These are phyloP conservation scores for Trichoderma harzianum DNA, from an alignment of 2,329 filamentous ascomycete species.

Conservation along the genomic window DNA sequence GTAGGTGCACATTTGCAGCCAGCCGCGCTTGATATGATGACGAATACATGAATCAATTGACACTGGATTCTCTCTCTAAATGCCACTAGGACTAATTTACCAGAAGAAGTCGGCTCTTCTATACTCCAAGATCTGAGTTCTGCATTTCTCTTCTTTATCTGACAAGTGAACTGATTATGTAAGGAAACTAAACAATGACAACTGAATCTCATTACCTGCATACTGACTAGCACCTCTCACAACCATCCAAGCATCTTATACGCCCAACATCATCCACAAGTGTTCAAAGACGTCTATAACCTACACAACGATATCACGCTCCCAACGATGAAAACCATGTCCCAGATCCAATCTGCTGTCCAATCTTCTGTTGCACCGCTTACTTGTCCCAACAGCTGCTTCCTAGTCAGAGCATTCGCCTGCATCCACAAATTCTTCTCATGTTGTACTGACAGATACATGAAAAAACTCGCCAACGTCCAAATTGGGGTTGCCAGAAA, in stretches of 20 bases:
- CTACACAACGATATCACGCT: background rate
- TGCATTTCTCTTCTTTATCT: background rate
- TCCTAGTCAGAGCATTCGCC: slow-evolving; percentile 31
- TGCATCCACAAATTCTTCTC: slow-evolving; percentile 31
- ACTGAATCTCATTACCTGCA: background rate
- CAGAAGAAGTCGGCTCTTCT: background rate
- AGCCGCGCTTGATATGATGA: background rate
- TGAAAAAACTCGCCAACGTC: slow-evolving; percentile 23
- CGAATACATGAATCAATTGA: background rate
- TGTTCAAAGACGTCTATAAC: background rate
- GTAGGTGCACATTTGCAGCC: background rate
- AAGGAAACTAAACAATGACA: background rate
- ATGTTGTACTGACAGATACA: background rate
- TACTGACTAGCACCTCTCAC: background rate
- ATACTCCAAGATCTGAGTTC: background rate
- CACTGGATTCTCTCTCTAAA: background rate
- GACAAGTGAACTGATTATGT: background rate
- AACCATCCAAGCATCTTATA: background rate
- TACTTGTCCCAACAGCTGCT: slow-evolving; percentile 26
- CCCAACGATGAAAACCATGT: background rate
- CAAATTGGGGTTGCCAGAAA: slow-evolving; percentile 12
- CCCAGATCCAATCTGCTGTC: background rate
- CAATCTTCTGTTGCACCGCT: background rate
- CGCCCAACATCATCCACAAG: background rate
- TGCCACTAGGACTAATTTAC: background rate